Conservation (phyloP, 23 red algal species). For the Chondrus crispus region DNA sequence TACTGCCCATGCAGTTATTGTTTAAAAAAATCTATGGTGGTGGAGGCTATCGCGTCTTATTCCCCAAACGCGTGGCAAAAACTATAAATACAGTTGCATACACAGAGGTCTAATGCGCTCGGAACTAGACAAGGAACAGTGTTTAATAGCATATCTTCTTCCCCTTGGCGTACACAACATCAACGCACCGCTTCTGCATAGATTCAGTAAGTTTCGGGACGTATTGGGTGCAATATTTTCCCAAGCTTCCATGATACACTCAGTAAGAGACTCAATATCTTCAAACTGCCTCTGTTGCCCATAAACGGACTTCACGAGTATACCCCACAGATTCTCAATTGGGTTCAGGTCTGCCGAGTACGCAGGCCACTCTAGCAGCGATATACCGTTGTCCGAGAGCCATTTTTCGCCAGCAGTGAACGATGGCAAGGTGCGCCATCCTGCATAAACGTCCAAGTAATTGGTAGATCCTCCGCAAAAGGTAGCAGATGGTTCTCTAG, state of each 20-base stretch:
- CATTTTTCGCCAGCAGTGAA: too few species aligned
- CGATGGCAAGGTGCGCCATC: too few species aligned
- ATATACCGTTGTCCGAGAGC: neutral
- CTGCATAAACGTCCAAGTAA: neutral
- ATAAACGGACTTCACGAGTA: neutral
- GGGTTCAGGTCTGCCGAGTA: slow-evolving; percentile 5
- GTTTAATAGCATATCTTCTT: neutral
- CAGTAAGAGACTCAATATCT: neutral
- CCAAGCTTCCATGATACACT: neutral
- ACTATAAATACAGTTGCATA: too few species aligned
- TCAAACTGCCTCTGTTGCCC: neutral
- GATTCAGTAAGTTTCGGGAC: neutral
- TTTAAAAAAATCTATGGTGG: too few species aligned
- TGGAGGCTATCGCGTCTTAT: too few species aligned
- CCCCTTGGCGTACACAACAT: neutral
- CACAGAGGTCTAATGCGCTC: too few species aligned
- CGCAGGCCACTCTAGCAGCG: neutral
- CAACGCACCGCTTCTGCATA: neutral
- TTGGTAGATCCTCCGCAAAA: neutral
- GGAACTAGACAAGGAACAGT: too few species aligned
- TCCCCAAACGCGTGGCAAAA: too few species aligned
- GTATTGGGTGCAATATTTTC: slow-evolving; percentile 14
- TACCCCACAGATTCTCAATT: neutral
- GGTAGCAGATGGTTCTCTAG: neutral
- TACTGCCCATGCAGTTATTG: too few species aligned